Evolutionary conservation across 371 early-diverging fungal genomes (phyloP), one percentile per base, ranked within the genome.

Genomic region (Apophysomyces ossiformis): DNA sequence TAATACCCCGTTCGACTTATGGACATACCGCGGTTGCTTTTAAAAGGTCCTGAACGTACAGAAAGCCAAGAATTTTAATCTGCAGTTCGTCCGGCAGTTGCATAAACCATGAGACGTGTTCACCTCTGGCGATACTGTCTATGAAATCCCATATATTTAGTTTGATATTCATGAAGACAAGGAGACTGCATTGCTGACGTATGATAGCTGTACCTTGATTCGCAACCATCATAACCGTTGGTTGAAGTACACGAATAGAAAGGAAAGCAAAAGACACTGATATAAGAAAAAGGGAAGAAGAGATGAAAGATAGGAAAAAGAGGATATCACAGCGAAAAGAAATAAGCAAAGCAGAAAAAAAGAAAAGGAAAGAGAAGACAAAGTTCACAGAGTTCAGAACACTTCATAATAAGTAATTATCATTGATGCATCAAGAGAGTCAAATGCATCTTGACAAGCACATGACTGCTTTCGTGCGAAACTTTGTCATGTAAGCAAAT

Each of bases 21-120:
- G 32, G 13, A 35, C 61, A 59, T 77, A 81, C 81, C 71, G 69
- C 68, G 45, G 76, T 71, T 56, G 70, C 67, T 67, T 75, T 74
- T 63, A 81, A 69, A 66, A 75, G 70, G 37, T 75, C 76, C 41
- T 65, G 61, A 2, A 74, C 60, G n/a, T 72, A 57, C 11, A 81
- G 60, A 26, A 66, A 38, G 21, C 65, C 54, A 50, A 81, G 63
- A 56, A 77, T 81, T 59, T 70, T 69, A 37, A 81, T 69, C 64
- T 72, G 73, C 15, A 81, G 69, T 58, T 81, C 81, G 50, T 81
- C 76, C 5, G 81, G 81, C 8, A 80, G 54, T 35, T 68, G 65
- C 15, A 62, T 54, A 46, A 72, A 54, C 54, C 54, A 50, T 50
- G 54, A 50, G 5, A 21, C 16, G 21, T 21, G 21, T 9, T 50